phyloP scores from a whole-genome alignment of 2,329 filamentous ascomycete genomes.

The Cladosporium sp. region DNA sequence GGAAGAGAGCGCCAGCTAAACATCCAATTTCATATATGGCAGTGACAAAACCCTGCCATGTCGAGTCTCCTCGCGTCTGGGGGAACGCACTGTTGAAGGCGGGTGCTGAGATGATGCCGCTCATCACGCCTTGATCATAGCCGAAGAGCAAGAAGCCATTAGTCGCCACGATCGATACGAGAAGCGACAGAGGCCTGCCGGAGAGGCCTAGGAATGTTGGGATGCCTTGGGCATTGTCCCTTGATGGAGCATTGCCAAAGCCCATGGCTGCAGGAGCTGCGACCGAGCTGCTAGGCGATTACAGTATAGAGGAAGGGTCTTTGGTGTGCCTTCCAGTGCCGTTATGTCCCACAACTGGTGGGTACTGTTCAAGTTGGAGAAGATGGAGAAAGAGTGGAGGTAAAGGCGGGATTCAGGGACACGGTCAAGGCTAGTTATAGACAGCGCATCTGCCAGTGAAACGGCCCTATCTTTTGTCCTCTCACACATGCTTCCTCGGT shows the following conservation, averaged over 20 bases:
- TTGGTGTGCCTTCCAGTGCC: background rate
- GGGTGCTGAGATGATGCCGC: conserved; percentile 64
- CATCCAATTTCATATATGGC: conserved; percentile 18
- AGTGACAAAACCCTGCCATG: conserved; percentile 44
- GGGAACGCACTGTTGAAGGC: conserved; percentile 55
- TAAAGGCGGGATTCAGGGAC: background rate
- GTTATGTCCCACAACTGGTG: background rate
- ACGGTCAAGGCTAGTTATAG: background rate
- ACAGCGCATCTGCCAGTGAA: background rate
- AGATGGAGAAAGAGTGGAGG: conserved; percentile 2
- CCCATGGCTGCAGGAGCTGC: background rate
- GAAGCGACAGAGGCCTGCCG: conserved; percentile 57
- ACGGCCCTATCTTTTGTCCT: background rate
- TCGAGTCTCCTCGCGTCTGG: conserved; percentile 42
- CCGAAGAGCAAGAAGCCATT: conserved; percentile 31
- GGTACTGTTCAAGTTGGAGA: background rate
- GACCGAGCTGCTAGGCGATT: background rate
- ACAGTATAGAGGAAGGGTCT: background rate
- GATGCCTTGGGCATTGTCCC: conserved; percentile 28
- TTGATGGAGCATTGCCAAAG: conserved; percentile 13
- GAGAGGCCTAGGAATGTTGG: conserved; percentile 60
- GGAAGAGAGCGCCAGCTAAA: conserved; percentile 13
- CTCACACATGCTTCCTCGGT: background rate
- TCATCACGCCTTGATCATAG: conserved; percentile 34
- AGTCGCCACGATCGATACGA: conserved; percentile 63